These are phyloP conservation scores for Phanerodontia chrysosporium DNA, from an alignment of 768 basidiomycete genomes.

Conservation along the genomic window DNA sequence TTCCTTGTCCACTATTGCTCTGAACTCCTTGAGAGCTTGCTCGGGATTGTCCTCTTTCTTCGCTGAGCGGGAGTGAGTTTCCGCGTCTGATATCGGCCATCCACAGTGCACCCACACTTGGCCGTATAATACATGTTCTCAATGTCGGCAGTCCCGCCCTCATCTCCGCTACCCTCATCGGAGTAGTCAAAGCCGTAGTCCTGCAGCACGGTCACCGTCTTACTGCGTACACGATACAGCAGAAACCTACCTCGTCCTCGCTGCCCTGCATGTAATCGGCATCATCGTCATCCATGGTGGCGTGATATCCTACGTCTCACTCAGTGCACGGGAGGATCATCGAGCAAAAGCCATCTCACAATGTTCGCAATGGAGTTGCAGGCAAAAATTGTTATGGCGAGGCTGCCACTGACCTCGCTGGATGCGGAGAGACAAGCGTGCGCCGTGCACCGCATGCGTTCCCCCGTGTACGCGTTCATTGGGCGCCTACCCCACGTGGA, in stretches of 20 bases:
- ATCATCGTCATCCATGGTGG: slow-evolving; percentile 84
- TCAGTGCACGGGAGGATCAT: background rate
- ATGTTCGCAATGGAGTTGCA: background rate
- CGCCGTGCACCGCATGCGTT: background rate
- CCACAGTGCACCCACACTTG: slow-evolving; percentile 60
- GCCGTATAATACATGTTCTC: slow-evolving; percentile 99
- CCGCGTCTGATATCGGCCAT: background rate
- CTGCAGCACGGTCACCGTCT: slow-evolving; percentile 32
- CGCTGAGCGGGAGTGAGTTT: slow-evolving; percentile 40
- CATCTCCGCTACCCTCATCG: slow-evolving; percentile 80
- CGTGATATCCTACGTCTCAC: background rate
- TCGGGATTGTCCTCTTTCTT: slow-evolving; percentile 95
- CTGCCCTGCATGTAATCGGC: slow-evolving; percentile 92
- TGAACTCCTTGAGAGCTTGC: slow-evolving; percentile 86
- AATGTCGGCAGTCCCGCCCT: slow-evolving; percentile 78
- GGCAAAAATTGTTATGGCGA: background rate
- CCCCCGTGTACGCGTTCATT: background rate
- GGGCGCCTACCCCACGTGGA: background rate
- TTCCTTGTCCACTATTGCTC: slow-evolving; percentile 84
- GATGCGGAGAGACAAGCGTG: background rate
- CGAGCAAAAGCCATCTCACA: no score
- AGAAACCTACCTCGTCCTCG: slow-evolving; percentile 65
- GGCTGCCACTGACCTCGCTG: background rate
- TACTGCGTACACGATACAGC: background rate
- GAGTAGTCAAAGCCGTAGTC: slow-evolving; percentile 98